Percentiles rank a stretch among this genome's conserved stretches.
phyloP scores from a whole-genome alignment of 208 protist species.

The Naegleria fowleri region DNA sequence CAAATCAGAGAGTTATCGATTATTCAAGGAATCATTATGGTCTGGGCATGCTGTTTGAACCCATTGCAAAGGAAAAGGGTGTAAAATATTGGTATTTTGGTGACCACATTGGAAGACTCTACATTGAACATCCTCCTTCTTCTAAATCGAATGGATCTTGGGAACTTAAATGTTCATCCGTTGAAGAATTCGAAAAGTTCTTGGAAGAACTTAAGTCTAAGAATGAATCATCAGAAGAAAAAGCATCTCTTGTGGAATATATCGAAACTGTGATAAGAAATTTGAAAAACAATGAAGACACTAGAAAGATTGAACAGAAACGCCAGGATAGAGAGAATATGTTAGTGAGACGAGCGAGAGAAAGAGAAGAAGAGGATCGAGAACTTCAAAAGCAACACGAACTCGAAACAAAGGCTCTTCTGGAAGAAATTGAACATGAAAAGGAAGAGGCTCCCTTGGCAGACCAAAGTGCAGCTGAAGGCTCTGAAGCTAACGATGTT shows the following conservation, averaged over 20 bases:
- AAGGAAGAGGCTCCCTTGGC: background rate
- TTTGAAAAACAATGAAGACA: background rate
- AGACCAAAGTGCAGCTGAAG: background rate
- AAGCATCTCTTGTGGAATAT: background rate
- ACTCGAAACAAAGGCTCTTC: background rate
- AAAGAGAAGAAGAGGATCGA: background rate
- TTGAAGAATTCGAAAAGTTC: background rate
- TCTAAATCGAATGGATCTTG: background rate
- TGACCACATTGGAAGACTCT: constrained; percentile 4
- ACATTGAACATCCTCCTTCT: background rate
- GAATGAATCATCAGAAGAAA: background rate
- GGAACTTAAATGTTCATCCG: background rate
- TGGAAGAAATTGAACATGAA: background rate
- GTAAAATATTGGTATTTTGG: constrained; percentile 14
- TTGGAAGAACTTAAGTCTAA: background rate
- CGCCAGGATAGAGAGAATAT: background rate
- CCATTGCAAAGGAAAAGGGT: background rate
- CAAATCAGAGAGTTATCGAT: background rate
- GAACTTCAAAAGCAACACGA: background rate
- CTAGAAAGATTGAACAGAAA: background rate
- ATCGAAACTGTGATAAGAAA: background rate
- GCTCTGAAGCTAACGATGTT: background rate
- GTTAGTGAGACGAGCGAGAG: background rate
- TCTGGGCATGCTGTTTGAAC: background rate
- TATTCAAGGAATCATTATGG: background rate